phyloP scores from a whole-genome alignment of 2,329 filamentous ascomycete species.

The Cladorrhinum sp. region DNA sequence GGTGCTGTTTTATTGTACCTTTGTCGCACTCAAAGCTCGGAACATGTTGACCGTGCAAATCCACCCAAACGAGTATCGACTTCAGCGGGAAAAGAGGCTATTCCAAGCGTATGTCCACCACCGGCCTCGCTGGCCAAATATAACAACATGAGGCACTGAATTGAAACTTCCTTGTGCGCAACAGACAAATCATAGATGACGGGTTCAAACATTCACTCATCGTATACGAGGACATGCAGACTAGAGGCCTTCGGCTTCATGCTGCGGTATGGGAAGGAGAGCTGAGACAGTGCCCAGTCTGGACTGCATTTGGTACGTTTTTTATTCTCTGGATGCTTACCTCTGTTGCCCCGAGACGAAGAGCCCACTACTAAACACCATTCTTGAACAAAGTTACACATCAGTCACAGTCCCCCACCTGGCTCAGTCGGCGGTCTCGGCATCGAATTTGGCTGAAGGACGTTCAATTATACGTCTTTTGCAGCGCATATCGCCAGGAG shows the following conservation, averaged over 20 bases:
- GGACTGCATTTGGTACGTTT: conserved; percentile 60
- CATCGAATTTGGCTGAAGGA: conserved; percentile 52
- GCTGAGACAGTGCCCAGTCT: conserved; percentile 54
- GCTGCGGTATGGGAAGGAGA: conserved; percentile 55
- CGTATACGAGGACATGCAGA: conserved; percentile 51
- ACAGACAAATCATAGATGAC: conserved; percentile 56
- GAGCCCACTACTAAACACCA: too few species aligned
- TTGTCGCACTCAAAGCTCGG: conserved; percentile 54
- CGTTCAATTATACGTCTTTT: conserved; percentile 59
- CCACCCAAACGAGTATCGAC: conserved; percentile 42
- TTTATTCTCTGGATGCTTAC: neutral
- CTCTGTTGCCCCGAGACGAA: too few species aligned
- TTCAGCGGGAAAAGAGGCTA: conserved; percentile 48
- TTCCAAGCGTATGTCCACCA: conserved; percentile 54
- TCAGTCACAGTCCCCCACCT: conserved; percentile 46
- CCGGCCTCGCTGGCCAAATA: too few species aligned
- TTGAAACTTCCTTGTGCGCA: too few species aligned
- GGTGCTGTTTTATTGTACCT: conserved; percentile 57
- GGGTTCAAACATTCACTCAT: conserved; percentile 51
- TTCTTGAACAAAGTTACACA: conserved; percentile 46
- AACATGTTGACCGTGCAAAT: conserved; percentile 45
- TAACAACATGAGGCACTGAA: too few species aligned
- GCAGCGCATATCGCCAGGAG: conserved; percentile 51
- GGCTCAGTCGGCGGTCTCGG: conserved; percentile 48
- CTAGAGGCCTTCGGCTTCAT: conserved; percentile 51